phyloP scores from a whole-genome alignment of 768 basidiomycete genomes.

The Lactifluus piperatus region DNA sequence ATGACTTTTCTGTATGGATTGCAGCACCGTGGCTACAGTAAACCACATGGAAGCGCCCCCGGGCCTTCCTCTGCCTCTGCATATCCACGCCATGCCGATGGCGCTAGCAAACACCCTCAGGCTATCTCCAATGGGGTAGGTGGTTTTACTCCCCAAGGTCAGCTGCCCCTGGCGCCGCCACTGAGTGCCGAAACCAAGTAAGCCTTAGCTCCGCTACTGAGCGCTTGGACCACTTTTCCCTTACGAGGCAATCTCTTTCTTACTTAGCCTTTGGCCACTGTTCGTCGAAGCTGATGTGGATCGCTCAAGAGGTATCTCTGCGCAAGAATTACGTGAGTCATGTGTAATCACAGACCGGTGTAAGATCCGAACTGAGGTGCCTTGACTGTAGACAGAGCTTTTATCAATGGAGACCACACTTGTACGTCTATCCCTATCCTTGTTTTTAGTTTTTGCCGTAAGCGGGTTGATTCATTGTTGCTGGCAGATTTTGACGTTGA shows the following conservation, averaged over 20 bases:
- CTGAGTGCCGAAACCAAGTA: slow-evolving; percentile 71
- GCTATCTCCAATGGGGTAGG: slow-evolving; percentile 25
- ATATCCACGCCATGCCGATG: not conserved
- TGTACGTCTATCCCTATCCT: slow-evolving; percentile 38
- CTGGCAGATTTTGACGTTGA: slow-evolving; percentile 69
- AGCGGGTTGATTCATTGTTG: not conserved
- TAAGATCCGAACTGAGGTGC: slow-evolving; percentile 20
- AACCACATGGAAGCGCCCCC: not conserved
- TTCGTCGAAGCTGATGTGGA: slow-evolving; percentile 66
- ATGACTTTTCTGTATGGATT: not conserved
- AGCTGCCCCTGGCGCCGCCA: slow-evolving; percentile 35
- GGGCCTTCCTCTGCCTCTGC: not conserved
- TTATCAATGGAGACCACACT: slow-evolving; percentile 64
- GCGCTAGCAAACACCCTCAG: not conserved
- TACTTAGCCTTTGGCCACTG: slow-evolving; percentile 58
- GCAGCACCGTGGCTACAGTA: not conserved
- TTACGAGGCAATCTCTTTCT: not conserved
- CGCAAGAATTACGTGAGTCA: slow-evolving; percentile 59
- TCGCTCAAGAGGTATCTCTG: slow-evolving; percentile 57
- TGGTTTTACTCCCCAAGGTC: slow-evolving; percentile 26
- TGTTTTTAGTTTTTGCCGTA: too few species aligned
- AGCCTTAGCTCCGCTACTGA: slow-evolving; percentile 23
- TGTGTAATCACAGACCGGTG: not conserved
- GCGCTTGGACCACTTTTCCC: not conserved
- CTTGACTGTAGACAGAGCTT: slow-evolving; percentile 32